Percentiles rank a stretch among this genome's conserved stretches.
phyloP scores from a whole-genome alignment of 306 rosid species.

The Spatholobus suberectus region DNA sequence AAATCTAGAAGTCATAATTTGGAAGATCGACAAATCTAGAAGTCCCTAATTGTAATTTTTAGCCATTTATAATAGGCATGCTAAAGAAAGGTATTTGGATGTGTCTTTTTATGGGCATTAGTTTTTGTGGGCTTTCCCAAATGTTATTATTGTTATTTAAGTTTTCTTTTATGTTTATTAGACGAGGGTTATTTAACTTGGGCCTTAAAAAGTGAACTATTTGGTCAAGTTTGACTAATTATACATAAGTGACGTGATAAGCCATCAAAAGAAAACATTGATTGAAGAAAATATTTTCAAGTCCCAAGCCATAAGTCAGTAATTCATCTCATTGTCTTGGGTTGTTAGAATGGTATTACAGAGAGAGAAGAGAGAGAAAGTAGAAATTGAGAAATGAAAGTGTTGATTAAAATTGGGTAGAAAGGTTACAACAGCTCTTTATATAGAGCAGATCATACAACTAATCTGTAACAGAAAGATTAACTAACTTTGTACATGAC shows the following conservation, averaged over 20 bases:
- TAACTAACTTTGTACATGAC: no score
- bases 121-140: background rate
- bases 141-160: background rate
- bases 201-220: background rate
- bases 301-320: background rate
- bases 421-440: no score
- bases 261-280: slow-evolving; percentile 1
- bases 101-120: background rate
- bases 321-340: slow-evolving; percentile 10
- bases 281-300: background rate
- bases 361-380: no score
- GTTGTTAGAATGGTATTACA: no score
- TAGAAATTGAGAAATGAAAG: no score
- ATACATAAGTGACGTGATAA: background rate
- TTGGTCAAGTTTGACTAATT: slow-evolving; percentile 12
- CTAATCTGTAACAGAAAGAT: no score
- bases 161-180: background rate
- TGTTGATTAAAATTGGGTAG: no score
- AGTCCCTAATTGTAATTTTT: background rate
- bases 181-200: background rate
- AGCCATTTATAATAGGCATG: background rate
- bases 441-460: no score
- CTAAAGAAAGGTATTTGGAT: background rate
- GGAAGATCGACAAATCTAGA: background rate
- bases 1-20: background rate